phyloP scores from a whole-genome alignment of 306 rosid species.

The Cicer bijugum region DNA sequence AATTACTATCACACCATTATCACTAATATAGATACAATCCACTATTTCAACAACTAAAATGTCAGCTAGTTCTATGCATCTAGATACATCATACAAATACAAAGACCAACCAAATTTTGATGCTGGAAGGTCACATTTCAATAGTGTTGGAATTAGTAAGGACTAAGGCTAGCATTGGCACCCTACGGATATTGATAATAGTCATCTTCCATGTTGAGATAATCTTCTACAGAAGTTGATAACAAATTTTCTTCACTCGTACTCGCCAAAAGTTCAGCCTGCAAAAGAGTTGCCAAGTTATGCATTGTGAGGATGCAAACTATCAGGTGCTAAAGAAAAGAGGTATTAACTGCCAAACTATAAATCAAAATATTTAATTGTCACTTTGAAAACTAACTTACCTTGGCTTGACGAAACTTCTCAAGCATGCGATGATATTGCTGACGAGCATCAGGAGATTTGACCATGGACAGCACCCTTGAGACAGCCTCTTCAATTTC shows the following conservation, averaged over 20 bases:
- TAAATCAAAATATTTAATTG: neutral
- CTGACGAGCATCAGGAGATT: conserved; percentile 77
- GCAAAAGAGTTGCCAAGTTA: conserved; percentile 43
- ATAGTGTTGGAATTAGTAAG: conserved; percentile 20
- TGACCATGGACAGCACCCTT: conserved; percentile 81
- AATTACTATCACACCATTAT: conserved; percentile 11
- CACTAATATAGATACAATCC: conserved; percentile 39
- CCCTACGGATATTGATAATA: conserved; percentile 50
- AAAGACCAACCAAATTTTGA: conserved; percentile 18
- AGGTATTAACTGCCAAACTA: conserved; percentile 4
- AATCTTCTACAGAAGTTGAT: conserved; percentile 49
- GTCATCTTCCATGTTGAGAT: conserved; percentile 54
- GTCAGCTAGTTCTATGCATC: conserved; percentile 41
- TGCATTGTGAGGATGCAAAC: conserved; percentile 7
- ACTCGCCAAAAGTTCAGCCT: conserved; percentile 70
- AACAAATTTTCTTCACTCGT: conserved; percentile 48
- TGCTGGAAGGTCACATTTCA: conserved; percentile 38
- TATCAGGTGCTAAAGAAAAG: neutral
- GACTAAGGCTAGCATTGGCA: conserved; percentile 36
- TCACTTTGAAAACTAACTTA: conserved; percentile 38
- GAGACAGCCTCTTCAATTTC: conserved; percentile 81
- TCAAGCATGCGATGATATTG: conserved; percentile 92
- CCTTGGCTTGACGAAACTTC: conserved; percentile 85
- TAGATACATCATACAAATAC: conserved; percentile 18
- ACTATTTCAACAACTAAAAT: conserved; percentile 30